Evolutionary conservation across 495 filamentous ascomycete species (phyloP).

Genomic region (Lepidopterella palustris): DNA sequence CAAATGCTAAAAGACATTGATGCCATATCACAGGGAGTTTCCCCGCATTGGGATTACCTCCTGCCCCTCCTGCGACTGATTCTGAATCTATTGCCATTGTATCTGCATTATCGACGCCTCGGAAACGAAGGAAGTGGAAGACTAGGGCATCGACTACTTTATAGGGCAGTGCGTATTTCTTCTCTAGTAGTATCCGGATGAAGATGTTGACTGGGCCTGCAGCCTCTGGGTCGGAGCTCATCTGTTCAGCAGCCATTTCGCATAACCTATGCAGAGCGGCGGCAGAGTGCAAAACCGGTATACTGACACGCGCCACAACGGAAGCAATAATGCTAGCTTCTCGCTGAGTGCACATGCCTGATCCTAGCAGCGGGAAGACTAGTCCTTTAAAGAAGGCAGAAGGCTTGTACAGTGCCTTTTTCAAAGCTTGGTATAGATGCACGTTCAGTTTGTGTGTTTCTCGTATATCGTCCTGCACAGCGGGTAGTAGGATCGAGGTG

Average conservation of each 20-base stretch:
- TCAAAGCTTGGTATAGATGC: conserved; percentile 86
- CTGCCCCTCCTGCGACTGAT: conserved; percentile 40
- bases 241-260: conserved; percentile 86
- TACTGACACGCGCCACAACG: conserved; percentile 69
- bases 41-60: conserved; percentile 48
- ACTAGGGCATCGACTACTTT: conserved; percentile 91
- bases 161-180: conserved; percentile 92
- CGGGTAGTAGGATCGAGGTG: conserved; percentile 72
- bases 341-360: conserved; percentile 73
- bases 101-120: conserved; percentile 46
- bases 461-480: conserved; percentile 79
- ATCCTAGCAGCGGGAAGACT: conserved; percentile 77
- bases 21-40: conserved; percentile 86
- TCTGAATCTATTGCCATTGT: conserved; percentile 42
- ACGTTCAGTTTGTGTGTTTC: conserved; percentile 90
- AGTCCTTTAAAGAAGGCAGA: conserved; percentile 96
- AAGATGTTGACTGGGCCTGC: conserved; percentile 85
- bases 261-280: conserved; percentile 85
- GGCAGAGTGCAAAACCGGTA: conserved; percentile 87
- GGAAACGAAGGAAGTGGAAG: conserved; percentile 92
- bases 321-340: conserved; percentile 87
- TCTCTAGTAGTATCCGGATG: conserved; percentile 86
- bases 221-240: conserved; percentile 62
- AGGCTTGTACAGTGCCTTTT: conserved; percentile 91
- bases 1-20: conserved; percentile 81